Percentiles rank a stretch among this genome's conserved stretches.
Conservation (phyloP, 169 alveolate species). For the Ichthyophthirius multifiliis region DNA sequence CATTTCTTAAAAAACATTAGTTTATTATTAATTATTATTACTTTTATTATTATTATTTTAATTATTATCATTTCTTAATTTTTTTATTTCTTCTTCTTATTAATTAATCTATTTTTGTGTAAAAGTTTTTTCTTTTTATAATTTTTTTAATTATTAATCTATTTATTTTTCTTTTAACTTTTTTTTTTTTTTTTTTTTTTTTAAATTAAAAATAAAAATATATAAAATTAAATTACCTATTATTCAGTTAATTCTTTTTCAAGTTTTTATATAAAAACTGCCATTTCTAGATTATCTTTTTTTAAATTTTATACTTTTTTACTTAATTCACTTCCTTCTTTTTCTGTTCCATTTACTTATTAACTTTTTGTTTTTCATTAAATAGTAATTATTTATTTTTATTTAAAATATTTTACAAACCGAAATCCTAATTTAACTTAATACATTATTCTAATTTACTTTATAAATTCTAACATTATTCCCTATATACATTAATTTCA, state of each 20-base stretch:
- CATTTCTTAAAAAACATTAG: too few species aligned
- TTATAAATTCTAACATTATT: not conserved
- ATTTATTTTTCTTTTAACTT: not conserved
- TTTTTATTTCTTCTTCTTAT: not conserved
- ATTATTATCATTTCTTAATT: not conserved
- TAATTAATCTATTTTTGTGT: not conserved
- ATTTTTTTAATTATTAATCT: not conserved
- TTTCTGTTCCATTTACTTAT: not conserved
- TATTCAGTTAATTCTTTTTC: constrained; percentile 1
- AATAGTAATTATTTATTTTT: not conserved
- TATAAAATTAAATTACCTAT: not conserved
- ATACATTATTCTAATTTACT: not conserved
- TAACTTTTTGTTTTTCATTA: not conserved
- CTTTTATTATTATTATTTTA: too few species aligned
- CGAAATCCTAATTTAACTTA: not conserved
- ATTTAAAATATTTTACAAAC: not conserved
- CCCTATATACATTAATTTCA: constrained; percentile 2
- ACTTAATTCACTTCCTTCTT: not conserved
- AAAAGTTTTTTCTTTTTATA: not conserved
- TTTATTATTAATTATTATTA: too few species aligned
- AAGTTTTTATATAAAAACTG: not conserved
- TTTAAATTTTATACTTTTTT: not conserved
- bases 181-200: not conserved
- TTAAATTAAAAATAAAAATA: not conserved
- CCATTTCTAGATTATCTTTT: constrained; percentile 9